A percentile compares a stretch with the other conserved stretches of the same genome.
Evolutionary conservation across 495 filamentous ascomycete genomes (phyloP).

Genomic region (Thermothielavioides terrestris): DNA sequence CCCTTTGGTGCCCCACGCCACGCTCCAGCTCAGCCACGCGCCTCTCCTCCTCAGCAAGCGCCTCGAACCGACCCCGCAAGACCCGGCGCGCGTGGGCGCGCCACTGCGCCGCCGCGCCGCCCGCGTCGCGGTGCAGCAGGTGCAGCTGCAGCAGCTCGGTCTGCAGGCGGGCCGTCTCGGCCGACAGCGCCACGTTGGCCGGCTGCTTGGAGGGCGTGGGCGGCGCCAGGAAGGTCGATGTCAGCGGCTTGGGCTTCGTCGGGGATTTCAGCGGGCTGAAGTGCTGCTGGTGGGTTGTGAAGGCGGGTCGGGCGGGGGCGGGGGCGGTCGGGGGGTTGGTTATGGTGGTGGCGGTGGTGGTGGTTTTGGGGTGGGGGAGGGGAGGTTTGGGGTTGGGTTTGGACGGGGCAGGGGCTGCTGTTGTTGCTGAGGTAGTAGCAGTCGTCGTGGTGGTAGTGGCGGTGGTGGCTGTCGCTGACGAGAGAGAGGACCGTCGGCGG

Average conservation of each 20-base stretch:
- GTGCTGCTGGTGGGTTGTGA: conserved; percentile 61
- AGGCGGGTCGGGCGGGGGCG: conserved; percentile 34
- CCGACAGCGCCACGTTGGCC: conserved; percentile 45
- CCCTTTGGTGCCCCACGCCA: conserved; percentile 32
- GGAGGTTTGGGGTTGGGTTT: background rate
- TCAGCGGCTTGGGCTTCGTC: conserved; percentile 49
- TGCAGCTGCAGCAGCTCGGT: conserved; percentile 66
- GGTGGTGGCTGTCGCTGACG: background rate
- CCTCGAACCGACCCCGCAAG: conserved; percentile 34
- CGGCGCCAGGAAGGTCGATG: conserved; percentile 43
- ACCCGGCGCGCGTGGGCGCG: conserved; percentile 36
- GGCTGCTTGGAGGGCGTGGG: conserved; percentile 45
- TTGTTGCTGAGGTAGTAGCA: background rate
- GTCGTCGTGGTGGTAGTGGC: background rate
- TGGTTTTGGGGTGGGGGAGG: background rate
- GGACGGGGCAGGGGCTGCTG: background rate
- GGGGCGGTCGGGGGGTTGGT: too few relatives aligned
- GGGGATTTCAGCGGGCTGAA: conserved; percentile 56
- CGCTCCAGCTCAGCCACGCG: conserved; percentile 23
- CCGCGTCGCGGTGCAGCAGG: conserved; percentile 51
- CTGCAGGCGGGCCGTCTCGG: conserved; percentile 56
- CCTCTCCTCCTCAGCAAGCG: conserved; percentile 24
- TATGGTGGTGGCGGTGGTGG: background rate
- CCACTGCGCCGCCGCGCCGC: conserved; percentile 32
- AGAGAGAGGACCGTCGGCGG: background rate